phyloP scores from a whole-genome alignment of 164 flowering plant species.

The Malania oleifera region DNA sequence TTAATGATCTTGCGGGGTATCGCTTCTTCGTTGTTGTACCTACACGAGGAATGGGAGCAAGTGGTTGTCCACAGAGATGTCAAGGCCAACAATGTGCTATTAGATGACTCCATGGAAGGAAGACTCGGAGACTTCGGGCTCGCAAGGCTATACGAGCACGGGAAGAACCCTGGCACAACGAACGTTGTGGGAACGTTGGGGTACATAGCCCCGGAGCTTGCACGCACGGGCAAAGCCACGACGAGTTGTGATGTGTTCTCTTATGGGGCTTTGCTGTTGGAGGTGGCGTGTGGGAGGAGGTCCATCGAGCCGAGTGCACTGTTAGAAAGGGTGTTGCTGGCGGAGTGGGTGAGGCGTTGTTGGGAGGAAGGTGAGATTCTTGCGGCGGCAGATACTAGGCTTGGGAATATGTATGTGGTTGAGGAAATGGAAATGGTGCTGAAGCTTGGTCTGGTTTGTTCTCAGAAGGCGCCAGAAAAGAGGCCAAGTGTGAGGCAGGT shows the following conservation, averaged over 20 bases:
- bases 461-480: too few relatives aligned
- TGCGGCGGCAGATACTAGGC: conserved; percentile 10
- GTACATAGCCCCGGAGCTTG: conserved; percentile 1
- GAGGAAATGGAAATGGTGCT: conserved; percentile 24
- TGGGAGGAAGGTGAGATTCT: conserved; percentile 13
- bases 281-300: conserved; percentile 26
- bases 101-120: background rate
- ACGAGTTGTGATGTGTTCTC: conserved; percentile 14
- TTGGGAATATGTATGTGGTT: conserved; percentile 7
- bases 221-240: conserved; percentile 20
- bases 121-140: background rate
- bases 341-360: conserved; percentile 20
- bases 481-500: too few relatives aligned
- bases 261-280: conserved; percentile 23
- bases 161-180: background rate
- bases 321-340: conserved; percentile 11
- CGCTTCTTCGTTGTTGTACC: conserved; percentile 22
- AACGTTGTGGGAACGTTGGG: background rate
- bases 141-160: background rate
- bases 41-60: conserved; percentile 27
- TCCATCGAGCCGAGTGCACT: conserved; percentile 13
- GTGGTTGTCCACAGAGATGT: background rate
- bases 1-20: conserved; percentile 23
- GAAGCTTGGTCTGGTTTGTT: too few relatives aligned
- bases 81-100: background rate